Evolutionary conservation across 2,329 filamentous ascomycete species (phyloP).

Genomic region (Fusarium palustre): DNA sequence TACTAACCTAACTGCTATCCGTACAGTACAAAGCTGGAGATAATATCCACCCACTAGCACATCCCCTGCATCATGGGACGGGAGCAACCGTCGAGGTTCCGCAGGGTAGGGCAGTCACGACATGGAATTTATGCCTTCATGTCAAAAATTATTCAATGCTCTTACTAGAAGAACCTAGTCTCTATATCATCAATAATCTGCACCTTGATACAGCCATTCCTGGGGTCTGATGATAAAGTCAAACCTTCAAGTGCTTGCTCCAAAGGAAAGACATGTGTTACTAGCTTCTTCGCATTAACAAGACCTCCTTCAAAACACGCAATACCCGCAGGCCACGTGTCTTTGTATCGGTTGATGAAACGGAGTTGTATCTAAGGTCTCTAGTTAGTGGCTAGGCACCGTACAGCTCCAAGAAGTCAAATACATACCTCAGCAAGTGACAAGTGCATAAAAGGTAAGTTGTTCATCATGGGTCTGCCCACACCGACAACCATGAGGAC

Average conservation of each 20-base stretch:
- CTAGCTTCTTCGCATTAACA: conserved; percentile 67
- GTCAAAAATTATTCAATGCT: neutral
- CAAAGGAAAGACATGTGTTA: conserved; percentile 72
- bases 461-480: conserved; percentile 71
- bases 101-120: conserved; percentile 3
- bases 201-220: conserved; percentile 53
- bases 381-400: conserved; percentile 12
- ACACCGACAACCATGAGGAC: conserved; percentile 74
- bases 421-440: conserved; percentile 66
- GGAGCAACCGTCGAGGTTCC: neutral
- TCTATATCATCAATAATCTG: conserved; percentile 51
- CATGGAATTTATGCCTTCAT: neutral
- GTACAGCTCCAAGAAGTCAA: neutral
- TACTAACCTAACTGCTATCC: no score
- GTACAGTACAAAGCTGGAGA: no score
- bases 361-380: conserved; percentile 66
- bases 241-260: conserved; percentile 68
- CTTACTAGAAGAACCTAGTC: conserved; percentile 40
- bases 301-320: conserved; percentile 69
- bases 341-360: conserved; percentile 77
- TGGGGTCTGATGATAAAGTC: conserved; percentile 50
- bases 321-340: conserved; percentile 77
- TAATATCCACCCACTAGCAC: neutral
- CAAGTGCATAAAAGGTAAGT: conserved; percentile 74
- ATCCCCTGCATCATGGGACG: conserved; percentile 6